Evolutionary conservation across 73 alveolate genomes (phyloP).

Genomic region (Paraurostyla sp.): DNA sequence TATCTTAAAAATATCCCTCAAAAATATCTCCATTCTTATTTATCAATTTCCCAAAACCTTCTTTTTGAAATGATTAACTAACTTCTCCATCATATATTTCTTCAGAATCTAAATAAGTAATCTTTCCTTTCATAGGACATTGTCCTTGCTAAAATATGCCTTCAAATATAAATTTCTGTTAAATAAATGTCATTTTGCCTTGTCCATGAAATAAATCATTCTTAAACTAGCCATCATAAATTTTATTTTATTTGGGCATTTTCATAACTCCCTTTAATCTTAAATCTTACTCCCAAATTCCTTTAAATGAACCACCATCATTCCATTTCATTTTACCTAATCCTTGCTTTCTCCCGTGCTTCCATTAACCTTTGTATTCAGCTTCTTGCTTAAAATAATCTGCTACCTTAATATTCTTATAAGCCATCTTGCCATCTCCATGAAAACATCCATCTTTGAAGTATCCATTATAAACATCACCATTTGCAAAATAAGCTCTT

Average conservation of each 20-base stretch:
- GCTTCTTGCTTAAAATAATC: conserved; percentile 21
- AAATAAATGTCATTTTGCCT: not conserved
- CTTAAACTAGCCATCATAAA: conserved; percentile 54
- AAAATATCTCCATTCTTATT: conserved; percentile 35
- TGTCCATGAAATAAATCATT: conserved; percentile 55
- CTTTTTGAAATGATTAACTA: not conserved
- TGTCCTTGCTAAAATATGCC: conserved; percentile 21
- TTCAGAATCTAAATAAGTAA: conserved; percentile 4
- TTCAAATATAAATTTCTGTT: not conserved
- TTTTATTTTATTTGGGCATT: not conserved
- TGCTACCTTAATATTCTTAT: not conserved
- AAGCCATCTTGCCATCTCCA: conserved; percentile 36
- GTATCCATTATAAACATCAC: conserved; percentile 52
- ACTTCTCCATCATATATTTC: conserved; percentile 28
- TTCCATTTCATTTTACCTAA: conserved; percentile 60
- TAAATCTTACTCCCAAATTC: conserved; percentile 55
- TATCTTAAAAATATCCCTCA: conserved; percentile 40
- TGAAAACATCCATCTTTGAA: conserved; percentile 61
- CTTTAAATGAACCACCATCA: conserved; percentile 73
- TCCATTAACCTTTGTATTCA: conserved; percentile 53
- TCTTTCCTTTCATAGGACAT: not conserved
- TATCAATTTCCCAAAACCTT: conserved; percentile 43
- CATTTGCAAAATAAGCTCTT: conserved; percentile 42
- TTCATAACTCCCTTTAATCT: conserved; percentile 35
- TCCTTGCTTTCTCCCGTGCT: conserved; percentile 63